Evolutionary conservation across 805 yeast genomes (phyloP), one percentile per base, ranked within the genome.

Genomic region (Monosporozyma servazzii): DNA sequence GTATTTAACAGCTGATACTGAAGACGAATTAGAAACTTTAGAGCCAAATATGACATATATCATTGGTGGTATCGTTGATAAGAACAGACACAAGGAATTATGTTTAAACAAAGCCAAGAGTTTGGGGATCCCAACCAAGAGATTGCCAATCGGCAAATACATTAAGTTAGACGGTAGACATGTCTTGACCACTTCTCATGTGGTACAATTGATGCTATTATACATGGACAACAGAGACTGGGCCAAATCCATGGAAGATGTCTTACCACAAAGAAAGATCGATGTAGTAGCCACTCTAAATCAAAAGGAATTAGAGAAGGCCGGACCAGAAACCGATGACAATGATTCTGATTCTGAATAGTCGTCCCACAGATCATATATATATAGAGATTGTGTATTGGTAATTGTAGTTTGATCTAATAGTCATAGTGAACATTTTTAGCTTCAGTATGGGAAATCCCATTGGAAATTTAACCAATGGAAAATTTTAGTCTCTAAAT

Each of bases 61-160:
- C 43, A 81, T 91, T 48, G 99, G 99, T 9, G 99, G 98, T 0
- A 91, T 91, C 51, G 98, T 91, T 2, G 99, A 91, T 66, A 91
- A 91, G 66, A 95, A 95, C 53, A 78, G 98, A 59, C 84, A 89
- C 70, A 87, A 88, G 67, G 74, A 75, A 55, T 68, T 91, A 33
- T 91, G 99, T 66, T 75, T 79, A 47, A 76, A 85, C 56, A 93
- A 90, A 66, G 98, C 98, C 0, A 76, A 81, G 56, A 70, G 74
- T 52, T 68, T 86, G 57, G 88, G 90, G 0, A 73, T 91, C 18
- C 66, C 74, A 42, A 86, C 93, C 1, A 90, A 82, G 23, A 77
- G 87, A 61, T 74, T 91, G 48, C 99, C 99, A 5, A 88, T 91
- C 51, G 95, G 83, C 51, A 88, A 88, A 66, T 88, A 75, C 62